Percentiles rank a stretch among this genome's conserved stretches.
These are phyloP conservation scores for Lablab purpureus DNA, from an alignment of 306 rosid genomes.

Conservation along the genomic window DNA sequence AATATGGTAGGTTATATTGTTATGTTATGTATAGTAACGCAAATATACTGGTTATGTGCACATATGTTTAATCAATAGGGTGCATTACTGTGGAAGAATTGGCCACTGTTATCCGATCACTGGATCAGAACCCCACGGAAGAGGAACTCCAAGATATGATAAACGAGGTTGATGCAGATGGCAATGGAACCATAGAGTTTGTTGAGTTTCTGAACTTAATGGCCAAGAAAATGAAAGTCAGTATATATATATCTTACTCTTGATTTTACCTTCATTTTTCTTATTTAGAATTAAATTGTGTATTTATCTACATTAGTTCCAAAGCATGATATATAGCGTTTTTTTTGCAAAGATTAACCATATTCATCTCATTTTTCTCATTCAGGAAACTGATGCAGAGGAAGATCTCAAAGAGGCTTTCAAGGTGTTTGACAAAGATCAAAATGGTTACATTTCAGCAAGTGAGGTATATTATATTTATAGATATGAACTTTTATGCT, in stretches of 20 bases:
- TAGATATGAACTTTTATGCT: neutral
- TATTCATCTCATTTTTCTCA: neutral
- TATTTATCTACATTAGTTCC: neutral
- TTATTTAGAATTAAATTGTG: neutral
- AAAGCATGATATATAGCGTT: neutral
- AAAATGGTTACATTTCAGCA: conserved; percentile 95
- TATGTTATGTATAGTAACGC: neutral
- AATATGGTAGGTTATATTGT: neutral
- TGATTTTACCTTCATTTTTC: neutral
- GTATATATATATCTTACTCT: neutral
- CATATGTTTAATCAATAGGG: conserved; percentile 47
- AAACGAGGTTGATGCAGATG: conserved; percentile 78
- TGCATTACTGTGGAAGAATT: conserved; percentile 92
- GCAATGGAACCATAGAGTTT: conserved; percentile 93
- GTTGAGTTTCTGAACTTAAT: conserved; percentile 80
- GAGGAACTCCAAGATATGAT: conserved; percentile 89
- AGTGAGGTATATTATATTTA: conserved; percentile 65
- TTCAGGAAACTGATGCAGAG: conserved; percentile 84
- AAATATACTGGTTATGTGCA: neutral
- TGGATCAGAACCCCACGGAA: conserved; percentile 94
- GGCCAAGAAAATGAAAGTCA: conserved; percentile 93
- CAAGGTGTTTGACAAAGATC: conserved; percentile 95
- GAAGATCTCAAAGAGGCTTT: conserved; percentile 95
- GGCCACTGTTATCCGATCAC: conserved; percentile 81
- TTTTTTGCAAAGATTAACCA: neutral